Conservation (phyloP, 192 early-diverging fungal genomes). For the Gamsiella multidivaricata region DNA sequence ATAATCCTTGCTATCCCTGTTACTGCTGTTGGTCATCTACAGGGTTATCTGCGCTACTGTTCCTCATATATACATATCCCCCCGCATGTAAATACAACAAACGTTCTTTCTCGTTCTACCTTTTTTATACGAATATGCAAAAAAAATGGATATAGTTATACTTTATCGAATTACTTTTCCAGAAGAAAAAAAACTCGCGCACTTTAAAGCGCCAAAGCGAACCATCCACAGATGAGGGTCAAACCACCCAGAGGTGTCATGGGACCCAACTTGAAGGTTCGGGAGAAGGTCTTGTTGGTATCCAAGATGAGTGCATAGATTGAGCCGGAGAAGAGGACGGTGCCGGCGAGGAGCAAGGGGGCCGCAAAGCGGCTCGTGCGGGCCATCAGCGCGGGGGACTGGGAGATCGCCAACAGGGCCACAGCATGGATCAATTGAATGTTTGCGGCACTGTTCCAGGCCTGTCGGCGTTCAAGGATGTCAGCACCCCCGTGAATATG, state of each 20-base stretch:
- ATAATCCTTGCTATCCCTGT: constrained; percentile 3
- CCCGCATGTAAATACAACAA: too few relatives aligned
- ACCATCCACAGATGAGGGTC: constrained; percentile 68
- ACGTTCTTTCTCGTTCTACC: too few relatives aligned
- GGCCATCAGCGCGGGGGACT: constrained; percentile 44
- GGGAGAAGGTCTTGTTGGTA: constrained; percentile 44
- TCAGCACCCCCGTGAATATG: neutral
- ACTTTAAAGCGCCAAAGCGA: constrained; percentile 32
- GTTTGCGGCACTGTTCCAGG: constrained; percentile 64
- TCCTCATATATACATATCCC: too few relatives aligned
- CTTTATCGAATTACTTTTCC: neutral
- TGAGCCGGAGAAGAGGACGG: constrained; percentile 63
- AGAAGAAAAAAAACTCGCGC: neutral
- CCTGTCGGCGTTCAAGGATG: too few relatives aligned
- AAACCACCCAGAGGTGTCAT: constrained; percentile 72
- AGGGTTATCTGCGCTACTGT: too few relatives aligned
- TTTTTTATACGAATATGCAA: too few relatives aligned
- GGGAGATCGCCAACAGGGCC: constrained; percentile 59
- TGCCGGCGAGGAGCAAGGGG: constrained; percentile 64
- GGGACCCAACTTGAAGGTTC: constrained; percentile 60
- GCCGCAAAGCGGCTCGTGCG: constrained; percentile 50
- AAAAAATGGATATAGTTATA: too few relatives aligned
- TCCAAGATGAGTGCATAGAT: constrained; percentile 69
- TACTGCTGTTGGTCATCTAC: too few relatives aligned
- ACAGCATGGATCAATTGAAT: constrained; percentile 67